Percentiles rank a stretch among this genome's conserved stretches.
Evolutionary conservation across 768 basidiomycete species (phyloP).

Genomic region (Pisolithus tinctorius): DNA sequence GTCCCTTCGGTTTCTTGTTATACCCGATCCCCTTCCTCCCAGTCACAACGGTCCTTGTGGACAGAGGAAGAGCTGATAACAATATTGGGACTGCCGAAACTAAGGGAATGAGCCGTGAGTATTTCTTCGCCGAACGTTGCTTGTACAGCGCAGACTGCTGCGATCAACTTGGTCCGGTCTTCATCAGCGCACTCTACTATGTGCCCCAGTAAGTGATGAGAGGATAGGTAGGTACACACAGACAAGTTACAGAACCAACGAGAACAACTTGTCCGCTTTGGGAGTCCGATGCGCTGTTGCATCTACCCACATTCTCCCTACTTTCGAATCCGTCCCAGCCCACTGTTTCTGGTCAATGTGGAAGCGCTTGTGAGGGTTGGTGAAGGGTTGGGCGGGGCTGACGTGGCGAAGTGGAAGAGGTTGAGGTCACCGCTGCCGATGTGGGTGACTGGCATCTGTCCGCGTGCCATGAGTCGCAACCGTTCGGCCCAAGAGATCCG

Average conservation of each 20-base stretch:
- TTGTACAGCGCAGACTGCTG: too few relatives aligned
- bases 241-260: conserved; percentile 2
- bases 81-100: too few relatives aligned
- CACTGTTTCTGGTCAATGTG: conserved; percentile 45
- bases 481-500: background rate
- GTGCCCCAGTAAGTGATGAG: too few relatives aligned
- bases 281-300: conserved; percentile 9
- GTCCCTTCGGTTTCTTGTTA: too few relatives aligned
- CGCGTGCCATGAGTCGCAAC: background rate
- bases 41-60: too few relatives aligned
- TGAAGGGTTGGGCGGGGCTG: background rate
- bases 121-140: too few relatives aligned
- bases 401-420: background rate
- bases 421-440: background rate
- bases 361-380: conserved; percentile 31
- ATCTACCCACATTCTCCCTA: conserved; percentile 18
- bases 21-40: too few relatives aligned
- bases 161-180: too few relatives aligned
- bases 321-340: conserved; percentile 34
- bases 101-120: too few relatives aligned
- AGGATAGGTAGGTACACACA: background rate
- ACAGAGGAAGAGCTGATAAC: too few relatives aligned
- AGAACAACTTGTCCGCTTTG: background rate
- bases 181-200: too few relatives aligned
- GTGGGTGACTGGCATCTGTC: background rate